Evolutionary conservation across 106 monocot genomes (phyloP).

Genomic region (Dioscorea alata): DNA sequence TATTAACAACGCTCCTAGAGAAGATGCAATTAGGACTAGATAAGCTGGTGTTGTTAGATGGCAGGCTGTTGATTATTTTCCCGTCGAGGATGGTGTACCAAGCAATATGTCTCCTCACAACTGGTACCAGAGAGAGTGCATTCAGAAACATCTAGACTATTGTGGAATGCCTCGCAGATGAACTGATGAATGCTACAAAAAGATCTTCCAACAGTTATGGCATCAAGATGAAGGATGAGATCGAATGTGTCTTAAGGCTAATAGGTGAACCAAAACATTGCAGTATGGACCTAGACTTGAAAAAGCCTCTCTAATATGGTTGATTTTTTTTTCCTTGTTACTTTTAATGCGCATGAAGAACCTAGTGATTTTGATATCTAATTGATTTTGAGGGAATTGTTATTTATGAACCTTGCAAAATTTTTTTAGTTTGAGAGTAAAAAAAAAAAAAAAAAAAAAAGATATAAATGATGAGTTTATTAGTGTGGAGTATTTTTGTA

Average conservation of each 20-base stretch:
- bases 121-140: slow-evolving; percentile 55
- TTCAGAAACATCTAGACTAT: slow-evolving; percentile 73
- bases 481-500: too few relatives aligned
- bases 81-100: slow-evolving; percentile 54
- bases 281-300: too few relatives aligned
- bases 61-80: slow-evolving; percentile 61
- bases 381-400: too few relatives aligned
- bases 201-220: slow-evolving; percentile 52
- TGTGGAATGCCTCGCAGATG: slow-evolving; percentile 59
- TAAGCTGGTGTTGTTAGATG: slow-evolving; percentile 55
- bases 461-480: too few relatives aligned
- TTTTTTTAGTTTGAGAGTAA: too few relatives aligned
- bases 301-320: too few relatives aligned
- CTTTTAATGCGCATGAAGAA: too few relatives aligned
- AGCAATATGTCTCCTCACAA: slow-evolving; percentile 55
- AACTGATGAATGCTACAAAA: slow-evolving; percentile 61
- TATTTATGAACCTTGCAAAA: too few relatives aligned
- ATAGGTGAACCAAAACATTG: slow-evolving; percentile 18
- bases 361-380: too few relatives aligned
- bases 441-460: too few relatives aligned
- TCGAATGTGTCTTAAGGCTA: slow-evolving; percentile 66
- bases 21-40: slow-evolving; percentile 51
- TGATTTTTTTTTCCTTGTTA: too few relatives aligned
- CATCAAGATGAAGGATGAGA: slow-evolving; percentile 38
- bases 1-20: slow-evolving; percentile 65